Percentiles rank a stretch among this genome's conserved stretches.
Conservation (phyloP, 148 eudicot species). For the Arbutus unedo region DNA sequence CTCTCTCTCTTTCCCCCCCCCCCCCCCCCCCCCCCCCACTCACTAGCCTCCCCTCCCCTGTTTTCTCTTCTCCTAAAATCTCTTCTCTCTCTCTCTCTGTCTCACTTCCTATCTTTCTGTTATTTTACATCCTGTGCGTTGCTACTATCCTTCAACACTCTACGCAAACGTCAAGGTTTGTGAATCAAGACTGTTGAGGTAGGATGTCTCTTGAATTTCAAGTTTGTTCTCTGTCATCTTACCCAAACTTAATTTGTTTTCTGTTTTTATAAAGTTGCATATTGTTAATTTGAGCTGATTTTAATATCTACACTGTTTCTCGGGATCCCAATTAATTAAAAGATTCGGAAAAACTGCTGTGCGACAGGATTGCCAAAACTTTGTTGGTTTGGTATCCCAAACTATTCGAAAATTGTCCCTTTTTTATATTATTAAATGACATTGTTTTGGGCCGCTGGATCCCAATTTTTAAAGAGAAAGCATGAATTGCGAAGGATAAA, state of each 20-base stretch:
- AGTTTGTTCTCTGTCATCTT: neutral
- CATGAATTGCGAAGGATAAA: no score
- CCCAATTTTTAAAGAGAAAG: no score
- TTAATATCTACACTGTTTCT: neutral
- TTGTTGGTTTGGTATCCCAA: no score
- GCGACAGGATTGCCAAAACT: no score
- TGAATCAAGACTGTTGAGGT: neutral
- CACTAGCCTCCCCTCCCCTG: neutral
- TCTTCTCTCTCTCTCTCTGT: neutral
- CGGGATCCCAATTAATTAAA: no score
- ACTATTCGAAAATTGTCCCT: no score
- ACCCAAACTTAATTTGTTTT: neutral
- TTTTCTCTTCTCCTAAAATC: neutral
- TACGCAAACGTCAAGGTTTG: neutral
- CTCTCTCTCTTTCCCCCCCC: neutral
- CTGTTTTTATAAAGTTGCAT: neutral
- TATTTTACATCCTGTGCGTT: neutral
- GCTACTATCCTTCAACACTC: neutral
- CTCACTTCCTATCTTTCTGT: neutral
- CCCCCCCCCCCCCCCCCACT: neutral
- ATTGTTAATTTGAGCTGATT: neutral
- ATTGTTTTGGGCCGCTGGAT: no score
- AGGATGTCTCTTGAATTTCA: neutral
- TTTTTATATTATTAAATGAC: no score
- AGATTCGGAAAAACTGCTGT: no score